These are phyloP conservation scores for Dichomitus squalens DNA, from an alignment of 1,284 basidiomycete species.

Conservation along the genomic window DNA sequence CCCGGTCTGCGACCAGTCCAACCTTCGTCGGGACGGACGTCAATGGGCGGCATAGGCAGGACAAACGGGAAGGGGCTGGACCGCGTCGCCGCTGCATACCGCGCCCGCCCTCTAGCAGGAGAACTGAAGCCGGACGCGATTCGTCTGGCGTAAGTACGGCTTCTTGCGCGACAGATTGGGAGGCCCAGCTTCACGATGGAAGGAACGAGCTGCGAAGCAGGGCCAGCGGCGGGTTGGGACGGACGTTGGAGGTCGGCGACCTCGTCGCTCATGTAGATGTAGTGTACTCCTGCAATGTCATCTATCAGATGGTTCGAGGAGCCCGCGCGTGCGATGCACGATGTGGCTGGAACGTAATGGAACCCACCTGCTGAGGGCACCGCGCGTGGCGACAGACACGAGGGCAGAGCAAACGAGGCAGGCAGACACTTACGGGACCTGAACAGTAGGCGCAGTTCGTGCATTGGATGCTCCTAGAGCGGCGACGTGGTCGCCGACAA, in stretches of 20 bases:
- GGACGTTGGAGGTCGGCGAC: no score
- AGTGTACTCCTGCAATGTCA: no score
- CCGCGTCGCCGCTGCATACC: not conserved
- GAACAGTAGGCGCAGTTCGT: no score
- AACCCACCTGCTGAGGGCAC: not conserved
- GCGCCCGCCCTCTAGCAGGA: not conserved
- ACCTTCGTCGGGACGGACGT: no score
- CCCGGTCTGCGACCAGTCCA: no score
- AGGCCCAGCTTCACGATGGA: not conserved
- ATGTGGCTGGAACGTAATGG: no score
- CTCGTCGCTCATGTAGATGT: no score
- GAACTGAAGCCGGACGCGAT: not conserved
- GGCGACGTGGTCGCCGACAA: not conserved
- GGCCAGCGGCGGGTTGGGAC: no score
- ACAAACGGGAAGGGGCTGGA: not conserved
- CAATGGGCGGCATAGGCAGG: constrained; percentile 10
- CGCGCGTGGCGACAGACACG: not conserved
- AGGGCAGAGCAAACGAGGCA: not conserved
- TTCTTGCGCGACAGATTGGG: no score
- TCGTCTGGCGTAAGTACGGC: not conserved
- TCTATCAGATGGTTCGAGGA: not conserved
- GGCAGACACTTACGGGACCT: no score
- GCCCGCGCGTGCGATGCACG: no score
- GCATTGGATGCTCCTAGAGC: not conserved
- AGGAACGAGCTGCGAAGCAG: not conserved